Evolutionary conservation across 1,284 basidiomycete species (phyloP).

Genomic region (Cryptococcus floricola): DNA sequence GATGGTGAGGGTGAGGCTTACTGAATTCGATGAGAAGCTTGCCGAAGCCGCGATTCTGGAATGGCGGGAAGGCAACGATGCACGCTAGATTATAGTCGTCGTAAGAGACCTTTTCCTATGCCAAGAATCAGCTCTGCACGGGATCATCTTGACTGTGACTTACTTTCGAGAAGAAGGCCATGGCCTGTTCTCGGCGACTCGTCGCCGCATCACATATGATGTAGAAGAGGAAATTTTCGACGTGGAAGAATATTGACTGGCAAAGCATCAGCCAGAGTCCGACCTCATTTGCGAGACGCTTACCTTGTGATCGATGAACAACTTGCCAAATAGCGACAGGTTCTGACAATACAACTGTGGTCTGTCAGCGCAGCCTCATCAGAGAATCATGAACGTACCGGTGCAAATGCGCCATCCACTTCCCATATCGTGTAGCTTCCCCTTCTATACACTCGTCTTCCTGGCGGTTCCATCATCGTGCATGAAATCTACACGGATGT

Average conservation of each 20-base stretch:
- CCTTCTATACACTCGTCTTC: conserved; percentile 82
- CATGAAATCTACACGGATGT: conserved; percentile 62
- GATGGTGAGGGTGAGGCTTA: conserved; percentile 47
- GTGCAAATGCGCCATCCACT: conserved; percentile 80
- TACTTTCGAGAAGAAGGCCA: conserved; percentile 96
- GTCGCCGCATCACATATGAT: conserved; percentile 78
- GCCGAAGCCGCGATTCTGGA: conserved; percentile 83
- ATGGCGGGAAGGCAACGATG: conserved; percentile 92
- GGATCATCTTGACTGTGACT: conserved; percentile 1
- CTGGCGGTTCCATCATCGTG: conserved; percentile 71
- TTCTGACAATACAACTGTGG: conserved; percentile 89
- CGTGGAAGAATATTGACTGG: conserved; percentile 85
- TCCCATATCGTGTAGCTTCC: conserved; percentile 93
- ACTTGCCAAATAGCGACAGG: conserved; percentile 88
- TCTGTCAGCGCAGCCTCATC: conserved; percentile 8
- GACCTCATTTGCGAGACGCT: conserved; percentile 1
- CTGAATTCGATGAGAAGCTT: conserved; percentile 98
- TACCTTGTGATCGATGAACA: conserved; percentile 95
- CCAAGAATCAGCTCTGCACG: background rate
- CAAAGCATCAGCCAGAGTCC: conserved; percentile 4
- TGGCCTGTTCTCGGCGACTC: conserved; percentile 70
- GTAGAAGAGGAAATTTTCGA: conserved; percentile 72
- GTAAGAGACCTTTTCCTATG: conserved; percentile 89
- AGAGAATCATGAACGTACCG: conserved; percentile 56
- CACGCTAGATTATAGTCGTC: conserved; percentile 97